A percentile compares a stretch with the other conserved stretches of the same genome.
Conservation (phyloP, 1,284 basidiomycete species). For the Phylloboletellus chloephorus region DNA sequence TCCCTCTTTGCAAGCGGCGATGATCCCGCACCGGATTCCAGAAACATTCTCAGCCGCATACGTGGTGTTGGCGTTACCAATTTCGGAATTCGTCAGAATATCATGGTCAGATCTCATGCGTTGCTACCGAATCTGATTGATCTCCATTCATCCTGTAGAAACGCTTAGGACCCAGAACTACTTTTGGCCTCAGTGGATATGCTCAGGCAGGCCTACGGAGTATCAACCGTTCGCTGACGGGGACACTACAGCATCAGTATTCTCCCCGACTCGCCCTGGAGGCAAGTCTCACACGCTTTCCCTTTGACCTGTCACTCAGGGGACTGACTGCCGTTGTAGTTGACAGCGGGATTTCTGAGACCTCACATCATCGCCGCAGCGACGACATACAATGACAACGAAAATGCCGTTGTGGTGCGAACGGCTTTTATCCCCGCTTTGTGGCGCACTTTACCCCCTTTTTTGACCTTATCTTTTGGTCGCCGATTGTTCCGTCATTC, state of each 20-base stretch:
- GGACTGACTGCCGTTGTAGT: constrained; percentile 18
- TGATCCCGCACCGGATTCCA: constrained; percentile 20
- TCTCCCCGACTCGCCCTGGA: constrained; percentile 49
- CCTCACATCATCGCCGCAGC: constrained; percentile 38
- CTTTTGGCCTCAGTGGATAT: constrained; percentile 32
- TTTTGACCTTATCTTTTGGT: constrained; percentile 28
- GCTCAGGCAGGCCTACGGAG: constrained; percentile 27
- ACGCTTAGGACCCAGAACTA: constrained; percentile 37
- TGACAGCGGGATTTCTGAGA: constrained; percentile 28
- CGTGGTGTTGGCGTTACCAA: constrained; percentile 31
- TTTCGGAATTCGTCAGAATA: constrained; percentile 35
- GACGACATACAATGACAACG: constrained; percentile 33
- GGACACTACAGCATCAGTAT: constrained; percentile 60
- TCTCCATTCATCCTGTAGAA: constrained; percentile 31
- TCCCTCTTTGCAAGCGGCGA: constrained; percentile 39
- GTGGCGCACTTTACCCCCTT: constrained; percentile 28
- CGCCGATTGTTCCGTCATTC: constrained; percentile 33
- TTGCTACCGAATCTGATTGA: constrained; percentile 18
- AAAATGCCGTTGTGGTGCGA: constrained; percentile 27
- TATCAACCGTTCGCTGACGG: constrained; percentile 42
- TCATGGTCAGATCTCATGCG: constrained; percentile 35
- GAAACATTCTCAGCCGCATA: constrained; percentile 32
- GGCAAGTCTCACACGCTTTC: constrained; percentile 32
- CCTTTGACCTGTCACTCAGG: constrained; percentile 21
- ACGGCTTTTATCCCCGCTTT: constrained; percentile 26